These are phyloP conservation scores for Globisporangium acanthophoron DNA, from an alignment of 352 stramenopile genomes.

Conservation along the genomic window DNA sequence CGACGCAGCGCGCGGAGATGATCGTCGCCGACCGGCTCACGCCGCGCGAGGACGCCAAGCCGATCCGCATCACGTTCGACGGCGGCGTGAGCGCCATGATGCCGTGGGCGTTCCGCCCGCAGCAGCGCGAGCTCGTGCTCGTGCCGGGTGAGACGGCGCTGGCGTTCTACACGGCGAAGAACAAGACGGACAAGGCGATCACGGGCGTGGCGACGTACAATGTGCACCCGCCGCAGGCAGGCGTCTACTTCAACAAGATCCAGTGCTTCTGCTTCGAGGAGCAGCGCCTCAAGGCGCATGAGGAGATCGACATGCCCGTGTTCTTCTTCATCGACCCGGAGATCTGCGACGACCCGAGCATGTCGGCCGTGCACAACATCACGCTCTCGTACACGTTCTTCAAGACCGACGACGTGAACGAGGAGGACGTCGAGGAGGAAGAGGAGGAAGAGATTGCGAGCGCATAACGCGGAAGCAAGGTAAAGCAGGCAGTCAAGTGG, in stretches of 20 bases:
- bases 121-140: conserved; percentile 91
- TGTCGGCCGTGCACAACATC: conserved; percentile 96
- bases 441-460: conserved; percentile 26
- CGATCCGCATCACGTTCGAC: conserved; percentile 97
- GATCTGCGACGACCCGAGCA: conserved; percentile 95
- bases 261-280: conserved; percentile 99
- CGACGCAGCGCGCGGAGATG: conserved; percentile 81
- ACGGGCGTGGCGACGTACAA: conserved; percentile 99
- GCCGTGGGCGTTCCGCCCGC: conserved; percentile 96
- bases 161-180: conserved; percentile 98
- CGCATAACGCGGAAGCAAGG: background rate
- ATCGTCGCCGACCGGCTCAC: conserved; percentile 83
- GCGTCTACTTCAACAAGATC: conserved; percentile 99
- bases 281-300: conserved; percentile 93
- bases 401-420: conserved; percentile 93
- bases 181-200: conserved; percentile 96
- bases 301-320: conserved; percentile 99
- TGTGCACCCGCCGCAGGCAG: conserved; percentile 94
- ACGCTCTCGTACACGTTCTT: conserved; percentile 99
- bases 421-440: conserved; percentile 81
- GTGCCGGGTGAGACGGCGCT: conserved; percentile 98
- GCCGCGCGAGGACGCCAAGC: conserved; percentile 85
- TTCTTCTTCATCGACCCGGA: conserved; percentile 99
- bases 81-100: conserved; percentile 92
- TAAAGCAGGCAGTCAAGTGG: background rate